Conservation (phyloP, 768 basidiomycete genomes). For the Podaxis sp. region DNA sequence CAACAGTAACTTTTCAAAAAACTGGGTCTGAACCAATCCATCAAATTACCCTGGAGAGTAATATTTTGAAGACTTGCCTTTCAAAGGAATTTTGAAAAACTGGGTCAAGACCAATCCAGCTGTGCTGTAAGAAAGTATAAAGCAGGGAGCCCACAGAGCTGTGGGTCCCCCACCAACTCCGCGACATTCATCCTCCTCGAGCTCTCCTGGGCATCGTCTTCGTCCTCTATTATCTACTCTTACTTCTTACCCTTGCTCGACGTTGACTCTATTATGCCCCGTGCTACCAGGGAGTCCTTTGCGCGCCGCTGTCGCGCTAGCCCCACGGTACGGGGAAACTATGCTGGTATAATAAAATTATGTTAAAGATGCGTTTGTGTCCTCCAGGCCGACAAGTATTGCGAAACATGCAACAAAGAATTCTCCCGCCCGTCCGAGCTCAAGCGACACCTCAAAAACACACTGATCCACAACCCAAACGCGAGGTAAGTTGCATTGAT, state of each 20-base stretch:
- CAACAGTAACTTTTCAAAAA: constrained; percentile 2
- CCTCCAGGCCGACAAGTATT: not conserved
- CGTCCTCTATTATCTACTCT: not conserved
- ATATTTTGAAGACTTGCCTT: not conserved
- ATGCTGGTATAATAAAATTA: not conserved
- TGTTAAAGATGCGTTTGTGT: not conserved
- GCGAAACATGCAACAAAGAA: constrained; percentile 1
- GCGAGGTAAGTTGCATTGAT: not conserved
- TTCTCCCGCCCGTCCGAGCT: not conserved
- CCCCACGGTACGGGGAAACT: not conserved
- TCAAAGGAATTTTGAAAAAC: not conserved
- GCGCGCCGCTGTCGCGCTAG: not conserved
- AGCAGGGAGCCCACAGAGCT: not conserved
- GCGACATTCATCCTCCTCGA: not conserved
- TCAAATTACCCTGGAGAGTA: not conserved
- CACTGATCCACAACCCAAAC: not conserved
- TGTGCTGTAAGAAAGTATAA: not conserved
- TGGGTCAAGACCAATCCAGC: constrained; percentile 4
- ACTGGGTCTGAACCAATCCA: constrained; percentile 6
- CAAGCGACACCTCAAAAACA: not conserved
- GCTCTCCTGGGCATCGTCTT: not conserved
- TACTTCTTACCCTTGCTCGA: not conserved
- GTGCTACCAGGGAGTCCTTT: not conserved
- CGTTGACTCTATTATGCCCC: not conserved
- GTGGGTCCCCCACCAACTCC: not conserved